Base-by-base conservation (phyloP, 169 alveolate species). In the Plasmodium knowlesi region DNA sequence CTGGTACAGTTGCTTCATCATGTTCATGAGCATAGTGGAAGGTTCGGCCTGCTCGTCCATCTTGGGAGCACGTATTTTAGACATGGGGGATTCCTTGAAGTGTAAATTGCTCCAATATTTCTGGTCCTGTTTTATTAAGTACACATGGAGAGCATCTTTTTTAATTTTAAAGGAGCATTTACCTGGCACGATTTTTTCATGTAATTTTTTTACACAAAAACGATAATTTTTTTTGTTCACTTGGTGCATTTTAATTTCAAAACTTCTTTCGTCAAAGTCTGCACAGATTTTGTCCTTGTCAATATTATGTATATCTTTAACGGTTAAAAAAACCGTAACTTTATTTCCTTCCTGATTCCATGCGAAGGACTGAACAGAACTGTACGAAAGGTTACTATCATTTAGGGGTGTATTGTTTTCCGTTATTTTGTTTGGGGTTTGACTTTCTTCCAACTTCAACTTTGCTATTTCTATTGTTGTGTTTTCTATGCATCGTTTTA, bases 1-100 rank as follows among this genome's bases (percentile, higher is more conserved):
- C 41, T 95, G 92, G 84, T 95, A 95, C 50, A 95, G 81, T 43
- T 95, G 95, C 74, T 95, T 95, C 97, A 95, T 95, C 95, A 95
- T 78, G 41, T 95, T 94, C 96, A 95, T 95, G 28, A 95, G 84
- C 96, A 95, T 93, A 39, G 95, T 50, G 30, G 95, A 92, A 2
- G 97, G 97, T 76, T 95, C 95, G 12, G 92, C 54, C 43, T 95
- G 95, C 39, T 92, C 84, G 74, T 93, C 95, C 84, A 84, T 71
- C 53, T 74, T 43, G 8, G 93, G 83, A 1, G 84, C 74, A 43
- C 72, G 74, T 25, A 89, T 83, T 80, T 93, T 93, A 5, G 94
- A 85, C 92, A 85, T 85, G 16, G 89, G 90, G 4, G 94, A 81
- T 41, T 95, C 94, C 43, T 92, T 92, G 46, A 79, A 82, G 30